Conservation (phyloP, 2,329 filamentous ascomycete genomes). For the Malbranchea cinnamomea region DNA sequence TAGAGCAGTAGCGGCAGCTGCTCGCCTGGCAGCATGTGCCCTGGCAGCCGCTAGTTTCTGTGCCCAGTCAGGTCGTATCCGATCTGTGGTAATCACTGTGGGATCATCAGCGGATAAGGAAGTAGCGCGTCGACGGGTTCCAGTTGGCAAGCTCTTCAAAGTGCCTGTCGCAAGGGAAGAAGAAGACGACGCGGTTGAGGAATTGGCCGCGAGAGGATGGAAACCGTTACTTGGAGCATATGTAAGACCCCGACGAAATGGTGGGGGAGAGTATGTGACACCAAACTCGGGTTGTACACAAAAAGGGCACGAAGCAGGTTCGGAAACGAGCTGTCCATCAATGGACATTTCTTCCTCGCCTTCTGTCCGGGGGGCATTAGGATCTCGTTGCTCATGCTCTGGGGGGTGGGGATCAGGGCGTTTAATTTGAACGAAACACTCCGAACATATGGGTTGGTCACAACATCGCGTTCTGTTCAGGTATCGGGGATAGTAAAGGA, state of each 20-base stretch:
- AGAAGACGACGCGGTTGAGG: slow-evolving; percentile 71
- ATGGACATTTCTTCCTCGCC: slow-evolving; percentile 26
- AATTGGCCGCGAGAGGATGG: slow-evolving; percentile 37
- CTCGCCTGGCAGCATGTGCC: slow-evolving; percentile 68
- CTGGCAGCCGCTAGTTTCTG: slow-evolving; percentile 75
- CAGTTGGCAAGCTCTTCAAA: slow-evolving; percentile 21
- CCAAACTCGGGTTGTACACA: slow-evolving; percentile 92
- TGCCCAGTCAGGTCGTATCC: slow-evolving; percentile 85
- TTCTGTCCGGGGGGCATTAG: slow-evolving; percentile 21
- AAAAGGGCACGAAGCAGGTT: slow-evolving; percentile 85
- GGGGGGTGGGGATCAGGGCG: slow-evolving; percentile 80
- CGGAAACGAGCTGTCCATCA: slow-evolving; percentile 61
- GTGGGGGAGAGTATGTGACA: slow-evolving; percentile 81
- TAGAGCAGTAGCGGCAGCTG: slow-evolving; percentile 82
- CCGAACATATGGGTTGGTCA: slow-evolving; percentile 90
- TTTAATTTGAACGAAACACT: slow-evolving; percentile 98
- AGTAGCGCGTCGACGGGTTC: slow-evolving; percentile 42
- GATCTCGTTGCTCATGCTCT: slow-evolving; percentile 47
- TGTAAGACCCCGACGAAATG: slow-evolving; percentile 69
- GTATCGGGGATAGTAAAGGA: slow-evolving; percentile 87
- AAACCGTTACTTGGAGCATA: slow-evolving; percentile 43
- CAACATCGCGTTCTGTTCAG: slow-evolving; percentile 91
- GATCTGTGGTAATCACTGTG: slow-evolving; percentile 82
- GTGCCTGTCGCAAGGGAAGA: slow-evolving; percentile 56
- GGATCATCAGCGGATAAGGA: slow-evolving; percentile 71